Percentiles rank a stretch among this genome's conserved stretches.
Evolutionary conservation across 441 rosid genomes (phyloP).

Genomic region (Pelargonium fulgidum): DNA sequence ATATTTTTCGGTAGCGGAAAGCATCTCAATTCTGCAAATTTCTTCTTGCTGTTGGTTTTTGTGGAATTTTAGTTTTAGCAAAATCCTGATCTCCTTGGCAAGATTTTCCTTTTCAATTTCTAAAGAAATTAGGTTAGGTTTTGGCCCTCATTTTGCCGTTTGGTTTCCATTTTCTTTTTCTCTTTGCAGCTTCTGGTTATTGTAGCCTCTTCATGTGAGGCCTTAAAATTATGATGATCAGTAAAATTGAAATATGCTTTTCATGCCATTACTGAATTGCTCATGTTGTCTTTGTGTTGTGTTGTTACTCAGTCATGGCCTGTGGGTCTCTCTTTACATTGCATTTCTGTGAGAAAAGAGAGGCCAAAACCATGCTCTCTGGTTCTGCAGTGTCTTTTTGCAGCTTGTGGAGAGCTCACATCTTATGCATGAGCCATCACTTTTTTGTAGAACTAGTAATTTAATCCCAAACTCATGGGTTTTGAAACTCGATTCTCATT

Average conservation of each 20-base stretch:
- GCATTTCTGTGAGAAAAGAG: neutral
- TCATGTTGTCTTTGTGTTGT: neutral
- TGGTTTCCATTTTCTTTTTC: neutral
- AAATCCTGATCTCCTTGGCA: conserved; percentile 14
- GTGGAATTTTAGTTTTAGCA: conserved; percentile 9
- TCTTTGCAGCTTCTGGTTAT: conserved; percentile 16
- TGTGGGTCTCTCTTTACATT: neutral
- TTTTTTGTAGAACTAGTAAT: too few relatives aligned
- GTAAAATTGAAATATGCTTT: conserved; percentile 11
- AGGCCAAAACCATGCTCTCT: too few relatives aligned
- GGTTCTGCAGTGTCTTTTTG: too few relatives aligned
- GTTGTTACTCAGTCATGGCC: neutral
- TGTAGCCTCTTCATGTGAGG: conserved; percentile 18
- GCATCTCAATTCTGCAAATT: conserved; percentile 20
- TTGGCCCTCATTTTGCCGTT: neutral
- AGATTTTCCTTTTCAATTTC: neutral
- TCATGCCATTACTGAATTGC: conserved; percentile 4
- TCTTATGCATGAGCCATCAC: neutral
- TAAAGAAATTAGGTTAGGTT: neutral
- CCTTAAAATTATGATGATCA: conserved; percentile 18
- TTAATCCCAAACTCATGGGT: too few relatives aligned
- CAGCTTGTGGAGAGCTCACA: too few relatives aligned
- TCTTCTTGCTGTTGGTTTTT: conserved; percentile 11
- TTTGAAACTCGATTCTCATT: too few relatives aligned
- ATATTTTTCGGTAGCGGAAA: conserved; percentile 18